phyloP scores from a whole-genome alignment of 2,329 filamentous ascomycete genomes.

The Sporothrix phasma region DNA sequence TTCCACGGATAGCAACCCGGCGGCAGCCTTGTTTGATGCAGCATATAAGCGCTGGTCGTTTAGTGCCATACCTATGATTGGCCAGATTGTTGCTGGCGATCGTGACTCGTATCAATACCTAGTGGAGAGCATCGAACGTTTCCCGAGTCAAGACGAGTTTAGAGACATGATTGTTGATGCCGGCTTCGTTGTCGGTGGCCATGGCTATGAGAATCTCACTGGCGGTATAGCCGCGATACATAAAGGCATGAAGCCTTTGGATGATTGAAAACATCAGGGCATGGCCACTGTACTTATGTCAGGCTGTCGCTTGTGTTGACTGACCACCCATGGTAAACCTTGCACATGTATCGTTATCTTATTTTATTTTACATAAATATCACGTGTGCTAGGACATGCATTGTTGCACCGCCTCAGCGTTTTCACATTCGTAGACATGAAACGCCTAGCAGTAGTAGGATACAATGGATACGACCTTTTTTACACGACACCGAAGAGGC shows the following conservation, averaged over 20 bases:
- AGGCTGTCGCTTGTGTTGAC: too few relatives aligned
- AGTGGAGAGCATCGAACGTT: slow-evolving; percentile 92
- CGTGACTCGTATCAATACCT: slow-evolving; percentile 96
- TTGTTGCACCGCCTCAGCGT: too few relatives aligned
- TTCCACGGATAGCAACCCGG: slow-evolving; percentile 29
- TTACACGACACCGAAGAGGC: too few relatives aligned
- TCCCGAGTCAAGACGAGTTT: slow-evolving; percentile 80
- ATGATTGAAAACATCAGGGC: slow-evolving; percentile 2
- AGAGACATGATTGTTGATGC: slow-evolving; percentile 71
- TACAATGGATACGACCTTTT: too few relatives aligned
- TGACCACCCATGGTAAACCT: too few relatives aligned
- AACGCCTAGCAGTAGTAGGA: too few relatives aligned
- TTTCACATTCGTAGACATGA: too few relatives aligned
- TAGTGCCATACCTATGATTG: slow-evolving; percentile 84
- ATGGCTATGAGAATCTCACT: slow-evolving; percentile 82
- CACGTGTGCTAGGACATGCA: too few relatives aligned
- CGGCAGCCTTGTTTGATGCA: slow-evolving; percentile 65
- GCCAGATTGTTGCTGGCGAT: slow-evolving; percentile 88
- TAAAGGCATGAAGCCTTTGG: slow-evolving; percentile 77
- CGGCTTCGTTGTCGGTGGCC: slow-evolving; percentile 73
- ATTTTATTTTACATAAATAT: too few relatives aligned
- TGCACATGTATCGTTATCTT: too few relatives aligned
- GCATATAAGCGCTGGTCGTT: slow-evolving; percentile 97
- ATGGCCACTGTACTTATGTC: too few relatives aligned
- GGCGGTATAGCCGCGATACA: slow-evolving; percentile 92